Percentiles rank a stretch among this genome's conserved stretches.
These are phyloP conservation scores for Pythium insidiosum DNA, from an alignment of 352 stramenopile genomes.

Conservation along the genomic window DNA sequence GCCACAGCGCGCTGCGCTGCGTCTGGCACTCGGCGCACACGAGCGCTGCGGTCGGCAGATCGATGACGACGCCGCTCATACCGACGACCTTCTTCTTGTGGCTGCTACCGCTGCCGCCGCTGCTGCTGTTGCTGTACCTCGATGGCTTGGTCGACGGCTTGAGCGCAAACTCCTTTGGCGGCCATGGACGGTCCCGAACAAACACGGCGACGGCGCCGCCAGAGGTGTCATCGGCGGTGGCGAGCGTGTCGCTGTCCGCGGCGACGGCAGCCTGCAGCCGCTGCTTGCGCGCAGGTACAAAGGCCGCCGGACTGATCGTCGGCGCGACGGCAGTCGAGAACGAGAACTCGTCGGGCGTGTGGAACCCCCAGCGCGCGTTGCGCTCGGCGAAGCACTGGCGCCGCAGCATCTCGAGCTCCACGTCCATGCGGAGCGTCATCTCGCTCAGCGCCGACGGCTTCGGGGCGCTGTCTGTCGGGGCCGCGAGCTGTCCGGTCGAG, in stretches of 20 bases:
- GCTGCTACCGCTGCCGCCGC: conserved; percentile 24
- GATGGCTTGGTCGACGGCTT: conserved; percentile 40
- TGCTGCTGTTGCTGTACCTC: conserved; percentile 14
- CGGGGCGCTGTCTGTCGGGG: too few relatives aligned
- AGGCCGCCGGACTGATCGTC: conserved; percentile 31
- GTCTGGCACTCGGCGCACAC: conserved; percentile 41
- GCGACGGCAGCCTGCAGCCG: conserved; percentile 3
- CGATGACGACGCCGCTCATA: conserved; percentile 36
- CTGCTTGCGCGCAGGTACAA: conserved; percentile 27
- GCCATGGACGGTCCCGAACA: conserved; percentile 63
- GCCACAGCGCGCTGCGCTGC: conserved; percentile 62
- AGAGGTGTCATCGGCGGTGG: conserved; percentile 2
- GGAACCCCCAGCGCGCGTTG: conserved; percentile 52
- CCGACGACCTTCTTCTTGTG: conserved; percentile 55
- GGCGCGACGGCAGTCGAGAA: conserved; percentile 16
- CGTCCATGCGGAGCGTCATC: conserved; percentile 73
- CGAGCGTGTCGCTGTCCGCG: conserved; percentile 5
- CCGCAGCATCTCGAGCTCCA: conserved; percentile 63
- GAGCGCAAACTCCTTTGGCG: conserved; percentile 63
- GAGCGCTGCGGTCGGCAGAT: conserved; percentile 20
- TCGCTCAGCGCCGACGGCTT: conserved; percentile 37
- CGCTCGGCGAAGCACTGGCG: conserved; percentile 67
- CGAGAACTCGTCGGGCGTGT: conserved; percentile 43
- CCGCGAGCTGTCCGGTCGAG: conserved; percentile 20
- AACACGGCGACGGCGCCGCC: conserved; percentile 13